Evolutionary conservation across 2,329 filamentous ascomycete species (phyloP).

Genomic region (Talaromyces sp.): DNA sequence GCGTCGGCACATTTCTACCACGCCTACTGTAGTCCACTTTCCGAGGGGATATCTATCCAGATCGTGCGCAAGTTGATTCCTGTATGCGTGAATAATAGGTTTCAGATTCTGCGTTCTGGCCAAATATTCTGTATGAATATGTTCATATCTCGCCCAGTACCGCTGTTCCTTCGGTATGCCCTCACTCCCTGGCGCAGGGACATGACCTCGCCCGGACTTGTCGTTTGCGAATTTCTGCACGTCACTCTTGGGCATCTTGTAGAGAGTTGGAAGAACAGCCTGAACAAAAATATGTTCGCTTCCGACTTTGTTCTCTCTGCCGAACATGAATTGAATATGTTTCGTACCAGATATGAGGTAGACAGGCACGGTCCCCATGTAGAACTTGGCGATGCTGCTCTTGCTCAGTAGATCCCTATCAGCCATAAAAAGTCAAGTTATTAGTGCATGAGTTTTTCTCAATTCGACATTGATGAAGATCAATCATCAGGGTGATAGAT

Average conservation of each 20-base stretch:
- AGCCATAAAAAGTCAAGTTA: neutral
- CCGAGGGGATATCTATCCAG: neutral
- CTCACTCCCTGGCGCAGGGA: neutral
- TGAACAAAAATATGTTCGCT: neutral
- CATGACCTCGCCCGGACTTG: neutral
- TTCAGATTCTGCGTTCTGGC: neutral
- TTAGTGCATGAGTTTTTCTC: neutral
- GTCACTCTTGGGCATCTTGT: neutral
- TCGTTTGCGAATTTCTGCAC: neutral
- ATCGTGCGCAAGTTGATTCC: neutral
- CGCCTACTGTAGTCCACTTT: neutral
- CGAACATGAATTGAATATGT: neutral
- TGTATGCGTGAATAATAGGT: neutral
- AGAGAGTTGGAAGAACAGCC: neutral
- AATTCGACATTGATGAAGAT: neutral
- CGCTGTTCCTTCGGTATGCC: neutral
- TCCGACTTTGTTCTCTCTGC: neutral
- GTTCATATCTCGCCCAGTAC: neutral
- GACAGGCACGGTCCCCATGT: neutral
- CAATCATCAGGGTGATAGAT: neutral
- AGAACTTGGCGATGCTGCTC: neutral
- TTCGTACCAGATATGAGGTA: neutral
- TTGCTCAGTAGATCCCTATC: neutral
- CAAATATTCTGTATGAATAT: neutral
- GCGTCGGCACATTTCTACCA: neutral